Evolutionary conservation across 2,329 filamentous ascomycete species (phyloP).

Genomic region (Didymellaceae sp.): DNA sequence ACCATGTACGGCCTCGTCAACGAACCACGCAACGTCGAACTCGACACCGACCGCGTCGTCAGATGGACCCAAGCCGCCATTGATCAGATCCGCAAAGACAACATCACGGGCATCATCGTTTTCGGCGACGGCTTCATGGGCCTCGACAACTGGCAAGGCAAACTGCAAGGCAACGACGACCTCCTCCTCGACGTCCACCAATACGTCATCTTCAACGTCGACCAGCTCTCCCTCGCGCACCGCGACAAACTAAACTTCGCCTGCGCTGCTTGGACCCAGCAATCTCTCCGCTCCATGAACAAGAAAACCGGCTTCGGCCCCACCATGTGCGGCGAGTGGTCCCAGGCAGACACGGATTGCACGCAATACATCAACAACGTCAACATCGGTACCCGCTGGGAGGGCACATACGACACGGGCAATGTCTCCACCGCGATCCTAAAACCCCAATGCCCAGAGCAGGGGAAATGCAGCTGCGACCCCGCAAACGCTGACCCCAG

Average conservation of each 20-base stretch:
- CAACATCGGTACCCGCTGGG: constrained; percentile 86
- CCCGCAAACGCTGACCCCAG: constrained; percentile 75
- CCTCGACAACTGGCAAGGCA: constrained; percentile 86
- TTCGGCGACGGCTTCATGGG: constrained; percentile 97
- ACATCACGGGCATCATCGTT: constrained; percentile 73
- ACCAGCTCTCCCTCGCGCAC: constrained; percentile 83
- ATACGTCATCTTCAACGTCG: constrained; percentile 96
- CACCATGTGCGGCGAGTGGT: constrained; percentile 96
- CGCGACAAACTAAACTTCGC: constrained; percentile 84
- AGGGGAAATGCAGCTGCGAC: constrained; percentile 72
- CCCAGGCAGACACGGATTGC: constrained; percentile 96
- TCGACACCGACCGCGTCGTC: constrained; percentile 71
- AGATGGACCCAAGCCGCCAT: constrained; percentile 81
- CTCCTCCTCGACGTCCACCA: constrained; percentile 96
- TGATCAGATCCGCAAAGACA: constrained; percentile 75
- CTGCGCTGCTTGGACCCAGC: constrained; percentile 83
- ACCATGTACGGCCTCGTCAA: constrained; percentile 94
- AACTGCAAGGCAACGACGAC: constrained; percentile 72
- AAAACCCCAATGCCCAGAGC: constrained; percentile 74
- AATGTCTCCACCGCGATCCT: constrained; percentile 67
- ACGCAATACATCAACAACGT: constrained; percentile 87
- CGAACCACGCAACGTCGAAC: constrained; percentile 81
- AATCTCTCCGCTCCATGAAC: constrained; percentile 75
- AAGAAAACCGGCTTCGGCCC: constrained; percentile 83
- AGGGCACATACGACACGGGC: constrained; percentile 79